Evolutionary conservation across 495 filamentous ascomycete genomes (phyloP), one percentile per base, ranked within the genome.

Genomic region (Tuber umbilicatum): DNA sequence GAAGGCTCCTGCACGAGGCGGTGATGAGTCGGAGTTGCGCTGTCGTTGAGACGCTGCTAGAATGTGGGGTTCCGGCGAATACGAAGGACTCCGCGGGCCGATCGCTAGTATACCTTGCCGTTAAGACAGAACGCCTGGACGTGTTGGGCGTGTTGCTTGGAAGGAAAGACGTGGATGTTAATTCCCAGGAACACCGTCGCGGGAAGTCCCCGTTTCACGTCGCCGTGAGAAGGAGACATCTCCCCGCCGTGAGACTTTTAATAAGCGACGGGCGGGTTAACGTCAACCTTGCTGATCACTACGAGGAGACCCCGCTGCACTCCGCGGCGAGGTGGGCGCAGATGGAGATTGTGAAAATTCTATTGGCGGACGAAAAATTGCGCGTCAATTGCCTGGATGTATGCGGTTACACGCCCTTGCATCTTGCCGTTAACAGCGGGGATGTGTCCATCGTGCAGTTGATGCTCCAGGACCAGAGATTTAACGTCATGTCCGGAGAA

Each of bases 261-360:
- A 31, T 64, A 4, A 14, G 7, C 27, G 55, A 64, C 27, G 27
- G 27, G 55, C 35, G 55, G 55, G 55, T 64, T 27, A 1, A 64
- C 55, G 27, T 64, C 55, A 64, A 64, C 55, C 55, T 64, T 16
- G 35, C 39, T 2, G 35, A 40, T 71, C 2, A 27, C 35, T 27
- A 69, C n/a, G 73, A 68, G 6, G 73, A 72, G 23, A 75, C 69
- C 14, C 37, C 39, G 17, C 23, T 75, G 47, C 69, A 75, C 43
- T 75, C 17, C 40, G 73, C 73, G 2, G 73, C 47, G n/a, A 70
- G 67, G 73, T 68, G 21, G 23, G 73, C 31, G 38, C 23, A 38
- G 10, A 37, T 64, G 47, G 73, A 74, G 45, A 17, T 74, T 12
- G 47, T 71, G 42, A 37, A 19, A 23, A 60, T 71, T 69, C 39